Evolutionary conservation across 257 asterid species (phyloP), one percentile per base, ranked within the genome.

Genomic region (Plantago ovata): DNA sequence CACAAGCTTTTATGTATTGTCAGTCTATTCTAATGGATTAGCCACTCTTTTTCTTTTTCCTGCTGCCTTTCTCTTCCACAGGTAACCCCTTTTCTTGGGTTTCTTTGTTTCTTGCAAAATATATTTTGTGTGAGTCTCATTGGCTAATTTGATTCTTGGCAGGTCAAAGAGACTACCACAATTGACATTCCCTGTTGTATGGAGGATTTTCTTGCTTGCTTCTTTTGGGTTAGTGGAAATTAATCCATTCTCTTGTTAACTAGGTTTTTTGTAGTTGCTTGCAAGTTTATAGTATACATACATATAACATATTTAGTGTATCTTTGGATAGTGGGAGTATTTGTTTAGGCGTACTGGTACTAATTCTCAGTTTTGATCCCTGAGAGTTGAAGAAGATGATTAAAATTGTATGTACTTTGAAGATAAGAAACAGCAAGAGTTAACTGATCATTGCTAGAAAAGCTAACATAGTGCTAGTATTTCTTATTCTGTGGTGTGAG

Each of bases 131-230:
- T 42, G 58, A 18, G 21, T 23, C 7, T 54, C 16, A 10, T 52
- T 51, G 65, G 38, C 59, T 21, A 19, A 13, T 64, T 69, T 61
- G 51, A 28, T 62, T 43, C 3, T 52, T 62, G 64, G 59, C 77
- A 81, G 89, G 66, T 78, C 85, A 66, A 72, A 69, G 64, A 47
- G 60, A 16, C 74, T 68, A 23, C 74, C 70, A 23, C 77, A 69
- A 45, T 59, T 81, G 6, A 47, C 85, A 10, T 81, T 76, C 20
- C 43, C 77, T 55, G 81, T 76, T 10, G 53, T 78, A 7, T 81
- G 85, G 81, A 78, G 81, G 39, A 71, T 76, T 52, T 69, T 73
- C 77, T 53, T 79, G 58, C 89, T 81, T 69, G 79, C 85, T 68
- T 67, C 76, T 55, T 63, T 75, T n/a, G 89, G 89, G 89, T 78